These are phyloP conservation scores for Ambrosia trifida DNA, from an alignment of 129 eudicot genomes.

Conservation along the genomic window DNA sequence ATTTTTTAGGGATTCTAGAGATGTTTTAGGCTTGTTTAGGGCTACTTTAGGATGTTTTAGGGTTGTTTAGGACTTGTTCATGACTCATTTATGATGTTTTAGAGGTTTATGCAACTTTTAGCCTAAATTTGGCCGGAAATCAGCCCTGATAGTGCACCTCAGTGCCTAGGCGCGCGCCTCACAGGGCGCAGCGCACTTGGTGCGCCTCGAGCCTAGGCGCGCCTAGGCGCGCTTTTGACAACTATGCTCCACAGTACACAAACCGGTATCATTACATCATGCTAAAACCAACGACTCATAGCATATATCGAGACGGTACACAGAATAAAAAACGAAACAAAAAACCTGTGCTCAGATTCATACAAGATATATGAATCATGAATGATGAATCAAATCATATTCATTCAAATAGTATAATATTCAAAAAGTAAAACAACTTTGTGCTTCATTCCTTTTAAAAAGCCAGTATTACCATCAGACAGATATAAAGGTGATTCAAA, in stretches of 20 bases:
- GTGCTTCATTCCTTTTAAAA: not conserved
- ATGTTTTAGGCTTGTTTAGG: no score
- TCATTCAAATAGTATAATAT: not conserved
- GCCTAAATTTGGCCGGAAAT: no score
- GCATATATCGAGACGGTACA: not conserved
- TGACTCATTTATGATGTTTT: no score
- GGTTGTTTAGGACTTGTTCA: no score
- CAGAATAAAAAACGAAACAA: not conserved
- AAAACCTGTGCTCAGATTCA: not conserved
- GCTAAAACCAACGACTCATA: slow-evolving; percentile 1
- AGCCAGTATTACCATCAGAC: not conserved
- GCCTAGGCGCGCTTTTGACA: no score
- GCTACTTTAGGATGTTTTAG: no score
- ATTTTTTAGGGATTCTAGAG: no score
- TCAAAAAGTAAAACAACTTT: not conserved
- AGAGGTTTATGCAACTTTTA: no score
- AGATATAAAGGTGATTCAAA: slow-evolving; percentile 15
- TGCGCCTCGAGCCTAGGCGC: no score
- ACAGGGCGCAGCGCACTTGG: no score
- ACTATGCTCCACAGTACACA: slow-evolving; percentile 2
- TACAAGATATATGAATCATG: not conserved
- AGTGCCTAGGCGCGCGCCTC: no score
- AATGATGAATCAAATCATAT: not conserved
- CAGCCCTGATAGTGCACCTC: no score
- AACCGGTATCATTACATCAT: slow-evolving; percentile 8